Percentiles rank a stretch among this genome's conserved stretches.
phyloP scores from a whole-genome alignment of 2,329 filamentous ascomycete species.

The Colletotrichum brevisporum region DNA sequence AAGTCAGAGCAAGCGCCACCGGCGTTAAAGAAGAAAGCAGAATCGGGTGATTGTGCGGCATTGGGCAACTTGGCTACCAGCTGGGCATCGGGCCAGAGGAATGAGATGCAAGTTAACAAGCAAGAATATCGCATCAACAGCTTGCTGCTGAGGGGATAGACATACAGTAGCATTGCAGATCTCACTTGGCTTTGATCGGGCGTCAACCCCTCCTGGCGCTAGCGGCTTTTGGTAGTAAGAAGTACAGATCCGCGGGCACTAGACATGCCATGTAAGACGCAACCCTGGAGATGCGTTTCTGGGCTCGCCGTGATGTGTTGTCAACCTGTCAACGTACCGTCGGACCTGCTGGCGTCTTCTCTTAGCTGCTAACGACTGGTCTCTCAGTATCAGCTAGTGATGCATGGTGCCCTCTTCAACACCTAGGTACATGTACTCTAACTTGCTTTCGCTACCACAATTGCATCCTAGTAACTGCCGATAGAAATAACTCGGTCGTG shows the following conservation, averaged over 20 bases:
- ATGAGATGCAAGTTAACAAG: neutral
- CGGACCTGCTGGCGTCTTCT: too few relatives aligned
- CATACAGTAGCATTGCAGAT: slow-evolving; percentile 1
- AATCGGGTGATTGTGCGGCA: neutral
- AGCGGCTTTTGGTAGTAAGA: neutral
- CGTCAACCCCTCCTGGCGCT: neutral
- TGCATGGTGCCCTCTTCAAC: neutral
- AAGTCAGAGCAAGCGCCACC: neutral
- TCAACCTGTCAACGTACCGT: neutral
- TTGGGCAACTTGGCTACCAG: neutral
- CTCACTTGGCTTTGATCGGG: neutral
- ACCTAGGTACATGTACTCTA: neutral
- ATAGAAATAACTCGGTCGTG: neutral
- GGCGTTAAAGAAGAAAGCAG: neutral
- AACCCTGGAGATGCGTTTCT: neutral
- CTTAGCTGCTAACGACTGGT: neutral
- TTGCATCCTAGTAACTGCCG: neutral
- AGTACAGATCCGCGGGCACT: neutral
- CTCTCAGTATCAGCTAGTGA: neutral
- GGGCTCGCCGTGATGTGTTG: neutral
- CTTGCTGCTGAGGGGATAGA: neutral
- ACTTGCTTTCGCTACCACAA: neutral
- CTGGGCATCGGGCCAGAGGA: neutral
- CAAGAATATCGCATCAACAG: too few relatives aligned
- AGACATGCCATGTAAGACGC: neutral